phyloP scores from a whole-genome alignment of 1,284 basidiomycete species.

The Rhodotorula mucilaginosa region DNA sequence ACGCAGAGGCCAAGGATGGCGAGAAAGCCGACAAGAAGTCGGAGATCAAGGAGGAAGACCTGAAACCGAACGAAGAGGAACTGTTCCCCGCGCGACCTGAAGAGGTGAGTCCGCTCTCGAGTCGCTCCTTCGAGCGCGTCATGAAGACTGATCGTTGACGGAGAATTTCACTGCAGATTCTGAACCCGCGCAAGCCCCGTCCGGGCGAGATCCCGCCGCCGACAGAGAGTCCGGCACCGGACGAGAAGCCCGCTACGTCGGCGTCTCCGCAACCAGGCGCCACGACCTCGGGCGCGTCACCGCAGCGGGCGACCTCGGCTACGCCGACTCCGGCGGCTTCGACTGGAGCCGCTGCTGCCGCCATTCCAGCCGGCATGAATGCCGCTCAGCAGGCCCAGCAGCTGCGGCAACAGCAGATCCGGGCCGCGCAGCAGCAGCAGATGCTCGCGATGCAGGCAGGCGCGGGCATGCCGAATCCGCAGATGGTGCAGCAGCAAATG shows the following conservation, averaged over 20 bases:
- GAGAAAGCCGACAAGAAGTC: not conserved
- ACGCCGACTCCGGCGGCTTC: not conserved
- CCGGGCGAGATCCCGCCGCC: constrained; percentile 13
- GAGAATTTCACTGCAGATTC: constrained; percentile 4
- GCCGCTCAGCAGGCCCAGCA: constrained; percentile 25
- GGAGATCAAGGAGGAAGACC: not conserved
- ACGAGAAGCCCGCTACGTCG: not conserved
- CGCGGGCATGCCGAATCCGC: constrained; percentile 20
- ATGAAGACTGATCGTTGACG: not conserved
- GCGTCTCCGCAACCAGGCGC: not conserved
- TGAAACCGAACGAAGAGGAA: constrained; percentile 23
- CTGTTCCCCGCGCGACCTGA: constrained; percentile 23
- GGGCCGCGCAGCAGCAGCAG: constrained; percentile 11
- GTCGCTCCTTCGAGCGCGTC: fast-evolving
- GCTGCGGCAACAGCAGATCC: constrained; percentile 28
- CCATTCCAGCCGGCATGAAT: constrained; percentile 10
- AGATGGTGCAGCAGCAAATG: constrained; percentile 37
- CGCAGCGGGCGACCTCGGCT: not conserved
- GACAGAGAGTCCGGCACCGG: not conserved
- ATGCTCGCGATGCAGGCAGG: constrained; percentile 18
- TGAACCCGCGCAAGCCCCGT: constrained; percentile 23
- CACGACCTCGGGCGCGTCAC: constrained; percentile 1
- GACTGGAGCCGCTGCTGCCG: not conserved
- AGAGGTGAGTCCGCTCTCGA: constrained; percentile 9
- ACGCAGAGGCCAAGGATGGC: constrained; percentile 1